These are phyloP conservation scores for Fistulifera pelliculosa DNA, from an alignment of 108 stramenopile genomes.

Conservation along the genomic window DNA sequence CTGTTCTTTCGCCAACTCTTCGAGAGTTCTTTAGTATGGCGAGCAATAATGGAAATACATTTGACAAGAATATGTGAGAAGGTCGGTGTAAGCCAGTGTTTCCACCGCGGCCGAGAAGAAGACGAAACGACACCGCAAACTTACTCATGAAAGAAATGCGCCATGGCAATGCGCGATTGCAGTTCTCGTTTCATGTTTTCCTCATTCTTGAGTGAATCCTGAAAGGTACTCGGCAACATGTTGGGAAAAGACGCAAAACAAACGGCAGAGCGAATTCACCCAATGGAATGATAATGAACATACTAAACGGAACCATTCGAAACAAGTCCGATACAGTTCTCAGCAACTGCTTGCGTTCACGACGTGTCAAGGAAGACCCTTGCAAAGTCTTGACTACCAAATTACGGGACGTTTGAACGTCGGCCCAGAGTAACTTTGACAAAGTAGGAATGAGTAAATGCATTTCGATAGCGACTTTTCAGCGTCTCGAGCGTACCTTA, in stretches of 20 bases:
- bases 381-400: constrained; percentile 67
- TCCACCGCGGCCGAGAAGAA: too few relatives aligned
- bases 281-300: constrained; percentile 96
- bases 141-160: constrained; percentile 95
- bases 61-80: constrained; percentile 6
- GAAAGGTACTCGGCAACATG: constrained; percentile 98
- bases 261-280: constrained; percentile 98
- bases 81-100: too few relatives aligned
- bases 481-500: constrained; percentile 40
- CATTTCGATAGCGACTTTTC: not conserved
- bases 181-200: constrained; percentile 96
- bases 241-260: constrained; percentile 96
- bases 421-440: constrained; percentile 77
- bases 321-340: constrained; percentile 94
- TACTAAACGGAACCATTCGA: constrained; percentile 92
- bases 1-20: constrained; percentile 80
- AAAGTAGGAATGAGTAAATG: not conserved
- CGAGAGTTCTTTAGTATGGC: constrained; percentile 48
- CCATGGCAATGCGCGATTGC: constrained; percentile 90
- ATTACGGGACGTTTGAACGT: constrained; percentile 80
- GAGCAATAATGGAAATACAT: not conserved
- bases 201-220: constrained; percentile 92
- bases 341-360: constrained; percentile 94
- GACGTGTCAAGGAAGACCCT: constrained; percentile 84
- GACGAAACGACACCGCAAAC: constrained; percentile 9